These are phyloP conservation scores for Trypanosoma brucei DNA, from an alignment of 208 protist species.

Conservation along the genomic window DNA sequence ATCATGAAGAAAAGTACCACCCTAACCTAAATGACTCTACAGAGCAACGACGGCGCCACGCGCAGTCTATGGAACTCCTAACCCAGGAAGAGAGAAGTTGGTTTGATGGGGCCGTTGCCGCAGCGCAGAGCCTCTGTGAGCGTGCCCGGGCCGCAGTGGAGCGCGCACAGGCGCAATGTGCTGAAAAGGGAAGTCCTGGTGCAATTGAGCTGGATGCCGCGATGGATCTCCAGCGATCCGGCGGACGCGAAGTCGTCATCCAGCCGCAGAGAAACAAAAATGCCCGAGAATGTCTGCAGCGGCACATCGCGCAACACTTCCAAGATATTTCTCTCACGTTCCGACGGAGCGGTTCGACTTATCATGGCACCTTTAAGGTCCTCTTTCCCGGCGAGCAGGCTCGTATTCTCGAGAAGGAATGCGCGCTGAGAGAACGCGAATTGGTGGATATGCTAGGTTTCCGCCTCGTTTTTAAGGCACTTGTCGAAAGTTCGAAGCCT, in stretches of 20 bases:
- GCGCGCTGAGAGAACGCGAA: slow-evolving; percentile 22
- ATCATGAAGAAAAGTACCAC: slow-evolving; percentile 20
- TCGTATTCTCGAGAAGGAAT: slow-evolving; percentile 19
- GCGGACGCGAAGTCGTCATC: slow-evolving; percentile 38
- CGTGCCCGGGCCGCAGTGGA: slow-evolving; percentile 25
- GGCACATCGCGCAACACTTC: slow-evolving; percentile 17
- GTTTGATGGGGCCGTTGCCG: slow-evolving; percentile 26
- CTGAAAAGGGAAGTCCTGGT: not conserved
- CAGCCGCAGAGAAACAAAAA: slow-evolving; percentile 32
- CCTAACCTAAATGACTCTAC: slow-evolving; percentile 1
- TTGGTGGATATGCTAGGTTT: slow-evolving; percentile 58
- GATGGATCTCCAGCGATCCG: slow-evolving; percentile 22
- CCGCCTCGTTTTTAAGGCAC: slow-evolving; percentile 53
- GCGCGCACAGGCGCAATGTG: slow-evolving; percentile 11
- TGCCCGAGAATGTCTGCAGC: slow-evolving; percentile 37
- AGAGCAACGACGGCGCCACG: slow-evolving; percentile 1
- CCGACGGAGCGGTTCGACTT: slow-evolving; percentile 33
- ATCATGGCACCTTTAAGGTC: slow-evolving; percentile 28
- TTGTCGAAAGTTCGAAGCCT: slow-evolving; percentile 58
- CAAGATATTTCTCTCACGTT: slow-evolving; percentile 32
- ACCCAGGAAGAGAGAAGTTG: slow-evolving; percentile 49
- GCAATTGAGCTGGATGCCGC: slow-evolving; percentile 11
- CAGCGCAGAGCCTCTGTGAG: slow-evolving; percentile 27
- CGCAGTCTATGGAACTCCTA: slow-evolving; percentile 20
- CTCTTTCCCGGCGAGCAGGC: slow-evolving; percentile 33